phyloP scores from a whole-genome alignment of 164 flowering plant genomes.

The Vitis rupestris region DNA sequence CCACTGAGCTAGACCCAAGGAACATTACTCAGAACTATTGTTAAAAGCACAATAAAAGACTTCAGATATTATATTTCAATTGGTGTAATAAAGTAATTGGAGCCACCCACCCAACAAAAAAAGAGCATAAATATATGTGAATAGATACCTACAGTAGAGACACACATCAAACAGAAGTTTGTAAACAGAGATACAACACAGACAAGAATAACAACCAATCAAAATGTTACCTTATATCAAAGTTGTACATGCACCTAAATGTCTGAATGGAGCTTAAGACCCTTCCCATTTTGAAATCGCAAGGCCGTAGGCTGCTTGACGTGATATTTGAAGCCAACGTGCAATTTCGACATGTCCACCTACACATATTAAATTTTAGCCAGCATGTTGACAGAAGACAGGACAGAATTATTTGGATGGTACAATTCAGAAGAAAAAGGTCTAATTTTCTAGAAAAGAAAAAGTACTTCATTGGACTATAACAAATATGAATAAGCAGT shows the following conservation, averaged over 20 bases:
- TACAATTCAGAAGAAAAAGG: not conserved
- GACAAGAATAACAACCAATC: not conserved
- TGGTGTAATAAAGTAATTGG: too few species aligned
- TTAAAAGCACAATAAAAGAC: too few species aligned
- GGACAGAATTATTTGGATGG: not conserved
- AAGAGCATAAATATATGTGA: too few species aligned
- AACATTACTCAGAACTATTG: too few species aligned
- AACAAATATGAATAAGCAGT: slow-evolving; percentile 75
- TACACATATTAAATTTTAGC: slow-evolving; percentile 22
- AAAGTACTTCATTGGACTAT: slow-evolving; percentile 77
- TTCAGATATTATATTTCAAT: too few species aligned
- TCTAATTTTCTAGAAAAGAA: not conserved
- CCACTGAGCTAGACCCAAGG: too few species aligned
- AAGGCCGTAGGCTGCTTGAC: slow-evolving; percentile 68
- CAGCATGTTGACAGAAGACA: not conserved
- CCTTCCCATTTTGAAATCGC: slow-evolving; percentile 92
- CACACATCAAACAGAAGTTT: not conserved
- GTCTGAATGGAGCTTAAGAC: slow-evolving; percentile 60
- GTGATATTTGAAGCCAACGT: slow-evolving; percentile 51
- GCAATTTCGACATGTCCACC: slow-evolving; percentile 87
- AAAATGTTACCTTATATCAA: slow-evolving; percentile 60
- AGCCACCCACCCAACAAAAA: too few species aligned
- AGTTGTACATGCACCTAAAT: slow-evolving; percentile 68
- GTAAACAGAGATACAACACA: not conserved
- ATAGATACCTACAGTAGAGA: too few species aligned